These are phyloP conservation scores for Cordyceps pruinosa DNA, from an alignment of 2,329 filamentous ascomycete genomes.

Conservation along the genomic window DNA sequence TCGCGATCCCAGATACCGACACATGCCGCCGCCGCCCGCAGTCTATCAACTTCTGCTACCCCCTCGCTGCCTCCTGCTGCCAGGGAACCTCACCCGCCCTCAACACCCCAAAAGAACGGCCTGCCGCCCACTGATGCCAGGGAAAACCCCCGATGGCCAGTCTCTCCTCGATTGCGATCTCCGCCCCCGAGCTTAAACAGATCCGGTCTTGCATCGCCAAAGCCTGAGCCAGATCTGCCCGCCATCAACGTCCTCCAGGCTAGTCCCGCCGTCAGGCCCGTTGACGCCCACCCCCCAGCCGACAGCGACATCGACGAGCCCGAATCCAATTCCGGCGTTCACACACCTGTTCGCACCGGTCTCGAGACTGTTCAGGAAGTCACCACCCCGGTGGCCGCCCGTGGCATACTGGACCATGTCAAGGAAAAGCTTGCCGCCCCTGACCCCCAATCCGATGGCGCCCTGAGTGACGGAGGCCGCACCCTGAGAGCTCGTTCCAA, in stretches of 20 bases:
- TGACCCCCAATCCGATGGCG: slow-evolving; percentile 35
- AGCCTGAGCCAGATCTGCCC: slow-evolving; percentile 45
- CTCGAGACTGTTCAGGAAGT: slow-evolving; percentile 91
- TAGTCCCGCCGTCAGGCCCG: slow-evolving; percentile 39
- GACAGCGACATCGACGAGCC: slow-evolving; percentile 49
- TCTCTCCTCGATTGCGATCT: slow-evolving; percentile 70
- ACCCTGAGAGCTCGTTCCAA: slow-evolving; percentile 41
- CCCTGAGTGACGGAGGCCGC: slow-evolving; percentile 32
- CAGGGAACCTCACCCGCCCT: slow-evolving; percentile 54
- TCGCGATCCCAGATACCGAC: slow-evolving; percentile 47
- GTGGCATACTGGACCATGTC: slow-evolving; percentile 42
- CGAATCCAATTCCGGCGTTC: slow-evolving; percentile 43
- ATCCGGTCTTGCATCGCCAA: slow-evolving; percentile 36
- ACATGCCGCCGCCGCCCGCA: slow-evolving; percentile 56
- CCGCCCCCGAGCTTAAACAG: slow-evolving; percentile 57
- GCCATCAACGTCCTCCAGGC: slow-evolving; percentile 47
- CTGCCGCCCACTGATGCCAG: slow-evolving; percentile 41
- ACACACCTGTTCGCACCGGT: slow-evolving; percentile 54
- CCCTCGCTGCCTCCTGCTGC: slow-evolving; percentile 56
- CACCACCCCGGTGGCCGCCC: slow-evolving; percentile 41
- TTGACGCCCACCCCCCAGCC: slow-evolving; percentile 33
- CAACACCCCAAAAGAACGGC: slow-evolving; percentile 57
- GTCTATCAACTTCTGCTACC: slow-evolving; percentile 60
- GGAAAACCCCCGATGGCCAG: slow-evolving; percentile 64
- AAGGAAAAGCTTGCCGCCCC: slow-evolving; percentile 41